These are phyloP conservation scores for Flaveria bidentis DNA, from an alignment of 129 eudicot species.

Conservation along the genomic window DNA sequence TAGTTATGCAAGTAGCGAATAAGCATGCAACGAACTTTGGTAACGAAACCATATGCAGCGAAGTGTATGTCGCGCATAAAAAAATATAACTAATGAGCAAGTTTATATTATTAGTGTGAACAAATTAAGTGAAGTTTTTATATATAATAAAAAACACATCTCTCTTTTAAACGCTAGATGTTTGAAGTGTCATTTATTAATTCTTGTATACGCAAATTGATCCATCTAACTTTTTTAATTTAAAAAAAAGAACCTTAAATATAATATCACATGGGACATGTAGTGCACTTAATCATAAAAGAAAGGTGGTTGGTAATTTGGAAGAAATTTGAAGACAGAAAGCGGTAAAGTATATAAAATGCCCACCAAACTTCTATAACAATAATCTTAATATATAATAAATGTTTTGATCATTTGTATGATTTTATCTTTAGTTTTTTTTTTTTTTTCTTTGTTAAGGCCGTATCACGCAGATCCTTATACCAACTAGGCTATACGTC, in stretches of 20 bases:
- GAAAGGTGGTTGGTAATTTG: slow-evolving; percentile 13
- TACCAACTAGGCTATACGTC: no score
- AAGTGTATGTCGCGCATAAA: no score
- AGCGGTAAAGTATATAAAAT: slow-evolving; percentile 22
- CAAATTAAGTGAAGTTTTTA: no score
- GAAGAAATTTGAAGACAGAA: slow-evolving; percentile 4
- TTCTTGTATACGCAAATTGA: no score
- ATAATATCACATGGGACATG: slow-evolving; percentile 20
- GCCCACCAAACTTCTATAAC: slow-evolving; percentile 9
- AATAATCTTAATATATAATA: background rate
- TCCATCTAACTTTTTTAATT: background rate
- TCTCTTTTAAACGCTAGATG: no score
- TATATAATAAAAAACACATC: no score
- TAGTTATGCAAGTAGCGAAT: background rate
- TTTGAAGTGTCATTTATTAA: no score
- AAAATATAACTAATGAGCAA: no score
- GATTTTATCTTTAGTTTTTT: background rate
- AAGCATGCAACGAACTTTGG: background rate
- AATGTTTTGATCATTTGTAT: background rate
- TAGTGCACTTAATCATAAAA: slow-evolving; percentile 23
- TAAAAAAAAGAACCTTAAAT: background rate
- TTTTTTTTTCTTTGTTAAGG: no score
- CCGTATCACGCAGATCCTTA: no score
- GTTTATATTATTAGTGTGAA: no score
- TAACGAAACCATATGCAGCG: no score